Evolutionary conservation across 2,329 filamentous ascomycete genomes (phyloP).

Genomic region (Pseudogymnoascus sp.): DNA sequence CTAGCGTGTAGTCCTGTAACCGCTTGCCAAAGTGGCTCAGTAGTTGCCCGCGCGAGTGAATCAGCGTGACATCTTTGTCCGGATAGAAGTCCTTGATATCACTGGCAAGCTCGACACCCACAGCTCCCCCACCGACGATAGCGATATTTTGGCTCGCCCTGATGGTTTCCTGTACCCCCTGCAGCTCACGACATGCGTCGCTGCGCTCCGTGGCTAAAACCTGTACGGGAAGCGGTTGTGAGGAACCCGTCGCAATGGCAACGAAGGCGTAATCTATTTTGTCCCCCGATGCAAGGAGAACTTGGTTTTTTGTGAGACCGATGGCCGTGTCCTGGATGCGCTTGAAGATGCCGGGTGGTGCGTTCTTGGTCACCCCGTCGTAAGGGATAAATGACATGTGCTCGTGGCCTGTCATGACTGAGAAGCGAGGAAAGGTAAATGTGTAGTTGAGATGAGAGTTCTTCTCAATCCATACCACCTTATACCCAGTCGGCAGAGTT

Average conservation of each 20-base stretch:
- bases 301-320: conserved; percentile 24
- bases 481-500: conserved; percentile 36
- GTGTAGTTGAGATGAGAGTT: conserved; percentile 45
- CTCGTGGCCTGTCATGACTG: conserved; percentile 37
- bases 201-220: conserved; percentile 25
- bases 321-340: conserved; percentile 28
- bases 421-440: conserved; percentile 42
- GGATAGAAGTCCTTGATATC: conserved; percentile 42
- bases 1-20: conserved; percentile 32
- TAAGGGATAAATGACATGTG: conserved; percentile 45
- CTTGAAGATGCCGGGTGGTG: conserved; percentile 28
- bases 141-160: conserved; percentile 24
- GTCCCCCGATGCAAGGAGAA: conserved; percentile 31
- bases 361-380: conserved; percentile 22
- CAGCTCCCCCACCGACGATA: conserved; percentile 39
- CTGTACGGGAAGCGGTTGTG: conserved; percentile 28
- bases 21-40: conserved; percentile 35
- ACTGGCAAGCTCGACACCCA: conserved; percentile 41
- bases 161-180: conserved; percentile 28
- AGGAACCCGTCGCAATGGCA: conserved; percentile 37
- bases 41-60: conserved; percentile 39
- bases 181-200: conserved; percentile 28
- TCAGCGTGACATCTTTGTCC: conserved; percentile 38
- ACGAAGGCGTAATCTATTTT: conserved; percentile 35
- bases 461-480: conserved; percentile 41